Evolutionary conservation across 2,329 filamentous ascomycete genomes (phyloP).

Genomic region (Lachnellula hyalina): DNA sequence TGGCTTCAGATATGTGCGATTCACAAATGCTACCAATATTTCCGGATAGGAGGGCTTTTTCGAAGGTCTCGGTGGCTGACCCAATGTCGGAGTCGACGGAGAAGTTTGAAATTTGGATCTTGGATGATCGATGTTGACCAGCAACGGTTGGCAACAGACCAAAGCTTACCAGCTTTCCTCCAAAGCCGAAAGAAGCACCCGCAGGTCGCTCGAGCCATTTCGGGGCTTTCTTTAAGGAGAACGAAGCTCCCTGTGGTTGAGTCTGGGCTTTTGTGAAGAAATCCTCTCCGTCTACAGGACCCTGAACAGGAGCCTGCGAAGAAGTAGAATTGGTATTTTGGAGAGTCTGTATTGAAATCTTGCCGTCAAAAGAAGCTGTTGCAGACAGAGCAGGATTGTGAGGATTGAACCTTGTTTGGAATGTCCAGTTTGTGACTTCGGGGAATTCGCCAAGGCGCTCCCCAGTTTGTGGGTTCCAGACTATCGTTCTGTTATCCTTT

Average conservation of each 20-base stretch:
- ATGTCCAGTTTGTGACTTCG: slow-evolving; percentile 99
- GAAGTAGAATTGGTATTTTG: slow-evolving; percentile 84
- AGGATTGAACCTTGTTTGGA: slow-evolving; percentile 90
- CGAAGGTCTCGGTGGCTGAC: slow-evolving; percentile 80
- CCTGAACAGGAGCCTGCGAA: slow-evolving; percentile 61
- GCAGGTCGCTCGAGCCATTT: slow-evolving; percentile 85
- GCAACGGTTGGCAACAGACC: slow-evolving; percentile 51
- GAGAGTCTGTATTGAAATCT: slow-evolving; percentile 87
- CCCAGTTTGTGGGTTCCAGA: slow-evolving; percentile 94
- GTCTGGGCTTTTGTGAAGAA: slow-evolving; percentile 94
- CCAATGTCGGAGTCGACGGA: slow-evolving; percentile 81
- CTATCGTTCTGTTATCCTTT: slow-evolving; percentile 91
- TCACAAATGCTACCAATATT: slow-evolving; percentile 77
- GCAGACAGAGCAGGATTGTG: slow-evolving; percentile 88
- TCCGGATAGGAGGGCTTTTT: slow-evolving; percentile 72
- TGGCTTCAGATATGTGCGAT: slow-evolving; percentile 66
- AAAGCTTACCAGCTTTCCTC: slow-evolving; percentile 82
- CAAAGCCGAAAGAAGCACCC: slow-evolving; percentile 90
- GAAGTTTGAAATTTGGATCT: slow-evolving; percentile 80
- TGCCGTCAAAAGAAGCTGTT: slow-evolving; percentile 95
- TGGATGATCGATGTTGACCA: slow-evolving; percentile 65
- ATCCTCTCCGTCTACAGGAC: slow-evolving; percentile 79
- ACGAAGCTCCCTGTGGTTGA: slow-evolving; percentile 84
- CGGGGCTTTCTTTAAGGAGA: slow-evolving; percentile 79
- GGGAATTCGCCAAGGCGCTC: slow-evolving; percentile 87